Base-by-base conservation (phyloP, 306 rosid genomes). In the Carpinus fangiana region DNA sequence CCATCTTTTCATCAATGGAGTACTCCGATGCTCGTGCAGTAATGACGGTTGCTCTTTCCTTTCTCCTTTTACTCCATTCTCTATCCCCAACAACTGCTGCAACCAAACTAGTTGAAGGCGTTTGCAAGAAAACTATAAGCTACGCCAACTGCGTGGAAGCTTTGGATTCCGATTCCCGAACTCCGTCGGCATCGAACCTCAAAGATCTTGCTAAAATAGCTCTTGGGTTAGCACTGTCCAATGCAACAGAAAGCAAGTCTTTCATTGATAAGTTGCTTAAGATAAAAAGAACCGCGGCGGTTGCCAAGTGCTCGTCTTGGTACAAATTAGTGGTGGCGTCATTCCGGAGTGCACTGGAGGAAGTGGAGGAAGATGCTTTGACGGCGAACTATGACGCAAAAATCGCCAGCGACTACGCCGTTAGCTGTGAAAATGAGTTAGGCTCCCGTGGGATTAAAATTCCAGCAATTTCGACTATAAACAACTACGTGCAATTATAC, bases 301-400 rank as follows among this genome's bases (percentile, higher is more conserved):
- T 81, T 20, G 20, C 53, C 48, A 2, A 45, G 51, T 84, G 82
- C n/a, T 53, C 60, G 52, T 57, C 12, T 47, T 18, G 28, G 18
- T 79, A 72, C 45, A 1, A 21, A 10, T 17, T 2, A 1, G 59
- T 62, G 51, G 48, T 69, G 9, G 73, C 7, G n/a, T 54, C 72
- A 0, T 74, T 80, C 62, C 41, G 20, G 11, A 50, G 74, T 68
- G 71, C 82, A 2, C 26, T 34, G 2, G 3, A 0, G 0, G 82
- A 78, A 54, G 3, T 82, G 0, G 48, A 73, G 2, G 82, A 73
- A 31, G 79, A 78, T n/a, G 28, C 70, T 12, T 0, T 8, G 55
- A 46, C 73, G 7, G 82, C 82, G 4, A 73, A 73, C 56, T 82
- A 82, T 26, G 82, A 73, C 12, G 34, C 18, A 6, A 57, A 14